Base-by-base conservation (phyloP, 2,329 filamentous ascomycete genomes). In the Purpureocillium lavendulum region DNA sequence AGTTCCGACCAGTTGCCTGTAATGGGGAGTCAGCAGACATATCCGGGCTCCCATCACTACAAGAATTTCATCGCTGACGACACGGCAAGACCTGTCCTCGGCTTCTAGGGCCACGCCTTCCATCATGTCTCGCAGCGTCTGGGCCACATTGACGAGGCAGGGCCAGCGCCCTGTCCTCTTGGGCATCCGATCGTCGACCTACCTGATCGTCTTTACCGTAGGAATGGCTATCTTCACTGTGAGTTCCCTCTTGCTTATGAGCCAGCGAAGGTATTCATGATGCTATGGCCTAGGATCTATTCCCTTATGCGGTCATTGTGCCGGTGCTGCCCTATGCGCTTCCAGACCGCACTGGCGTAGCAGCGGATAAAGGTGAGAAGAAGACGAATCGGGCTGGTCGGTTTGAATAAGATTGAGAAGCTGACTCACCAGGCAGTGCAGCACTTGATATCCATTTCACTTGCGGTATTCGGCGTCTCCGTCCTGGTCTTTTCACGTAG, bases 171-270 rank as follows among this genome's bases (percentile, higher is more conserved):
- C 58, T 3, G 16, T 49, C 13, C 41, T 58, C 14, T 44, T 61
- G 33, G 44, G 52, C 38, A 33, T 55, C 37, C 55, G 58, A 12
- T 59, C 58, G 16, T 61, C 58, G 17, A 43, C 56, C 35, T 46
- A 47, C 9, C 46, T 60, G 16, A 59, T 61, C 33, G 52, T 60
- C 18, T 49, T 53, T 13, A 58, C 56, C 17, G 56, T 54, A 16
- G 50, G 55, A 16, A 57, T 55, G 47, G 58, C 58, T 18, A 49
- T 59, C n/a, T 61, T 60, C 36, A 59, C 58, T 33, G 58, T 60
- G 48, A 36, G 37, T 8, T 16, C 10, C 9, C 7, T 15, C 7
- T 33, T 16, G 21, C 6, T 26, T 26, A 26, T 26, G 21, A n/a
- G 21, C 21, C 6, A 26, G 21, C 21, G 5, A 5, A 26, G n/a